These are phyloP conservation scores for Pachyrhizus erosus DNA, from an alignment of 306 rosid species.

Conservation along the genomic window DNA sequence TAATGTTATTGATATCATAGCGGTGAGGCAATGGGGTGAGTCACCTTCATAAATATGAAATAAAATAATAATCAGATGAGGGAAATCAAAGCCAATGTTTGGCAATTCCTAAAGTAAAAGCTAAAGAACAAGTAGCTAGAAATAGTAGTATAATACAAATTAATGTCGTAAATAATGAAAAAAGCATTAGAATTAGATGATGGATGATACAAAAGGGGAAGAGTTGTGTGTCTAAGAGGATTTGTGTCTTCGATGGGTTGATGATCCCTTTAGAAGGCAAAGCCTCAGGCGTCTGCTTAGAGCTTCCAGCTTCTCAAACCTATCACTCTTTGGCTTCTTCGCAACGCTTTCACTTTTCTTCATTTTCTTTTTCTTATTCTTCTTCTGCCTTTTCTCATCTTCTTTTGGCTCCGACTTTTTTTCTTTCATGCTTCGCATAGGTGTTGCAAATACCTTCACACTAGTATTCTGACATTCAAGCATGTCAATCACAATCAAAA, in stretches of 20 bases:
- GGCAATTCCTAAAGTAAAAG: constrained; percentile 37
- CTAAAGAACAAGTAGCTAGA: constrained; percentile 16
- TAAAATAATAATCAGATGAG: constrained; percentile 8
- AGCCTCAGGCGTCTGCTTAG: constrained; percentile 82
- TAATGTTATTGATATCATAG: too few relatives aligned
- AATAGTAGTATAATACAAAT: background rate
- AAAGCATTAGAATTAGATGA: constrained; percentile 21
- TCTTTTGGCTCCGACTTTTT: constrained; percentile 47
- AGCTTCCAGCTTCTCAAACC: constrained; percentile 80
- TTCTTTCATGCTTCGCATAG: constrained; percentile 58
- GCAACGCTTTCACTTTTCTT: constrained; percentile 45
- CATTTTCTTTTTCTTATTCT: constrained; percentile 49
- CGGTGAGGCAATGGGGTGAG: background rate
- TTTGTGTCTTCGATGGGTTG: constrained; percentile 60
- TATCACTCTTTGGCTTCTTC: constrained; percentile 73
- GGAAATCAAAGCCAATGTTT: constrained; percentile 31
- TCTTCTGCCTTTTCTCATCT: constrained; percentile 45
- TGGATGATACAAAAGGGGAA: constrained; percentile 28
- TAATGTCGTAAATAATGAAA: background rate
- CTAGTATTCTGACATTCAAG: constrained; percentile 55
- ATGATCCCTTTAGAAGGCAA: constrained; percentile 74
- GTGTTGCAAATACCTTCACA: constrained; percentile 60
- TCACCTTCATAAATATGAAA: background rate
- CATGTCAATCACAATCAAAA: background rate
- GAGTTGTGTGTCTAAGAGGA: constrained; percentile 51